Evolutionary conservation across 2,329 filamentous ascomycete species (phyloP).

Genomic region (Calonectria pauciramosa): DNA sequence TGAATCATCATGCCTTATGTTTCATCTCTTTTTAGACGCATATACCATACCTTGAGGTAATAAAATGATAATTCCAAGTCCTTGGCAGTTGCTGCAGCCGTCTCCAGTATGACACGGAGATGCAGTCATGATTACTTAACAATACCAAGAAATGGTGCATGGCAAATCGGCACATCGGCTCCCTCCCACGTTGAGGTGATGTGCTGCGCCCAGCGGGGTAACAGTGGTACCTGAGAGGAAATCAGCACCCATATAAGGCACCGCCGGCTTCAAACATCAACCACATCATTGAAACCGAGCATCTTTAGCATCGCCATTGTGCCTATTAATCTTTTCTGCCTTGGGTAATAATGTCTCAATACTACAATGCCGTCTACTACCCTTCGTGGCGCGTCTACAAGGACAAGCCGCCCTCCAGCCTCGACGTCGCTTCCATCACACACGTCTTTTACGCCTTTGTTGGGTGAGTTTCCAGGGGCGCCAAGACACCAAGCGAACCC

Average conservation of each 20-base stretch:
- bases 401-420: slow-evolving; percentile 69
- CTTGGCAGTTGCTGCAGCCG: neutral
- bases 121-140: neutral
- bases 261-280: neutral
- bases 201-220: slow-evolving; percentile 15
- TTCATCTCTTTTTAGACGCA: neutral
- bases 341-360: slow-evolving; percentile 29
- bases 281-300: neutral
- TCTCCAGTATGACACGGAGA: neutral
- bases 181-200: slow-evolving; percentile 12
- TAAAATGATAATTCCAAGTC: neutral
- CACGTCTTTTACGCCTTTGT: slow-evolving; percentile 77
- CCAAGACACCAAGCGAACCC: neutral
- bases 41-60: neutral
- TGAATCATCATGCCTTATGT: neutral
- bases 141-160: slow-evolving; percentile 14
- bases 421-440: slow-evolving; percentile 69
- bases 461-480: slow-evolving; percentile 49
- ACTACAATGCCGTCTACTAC: slow-evolving; percentile 68
- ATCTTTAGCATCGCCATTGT: neutral
- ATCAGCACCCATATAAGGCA: slow-evolving; percentile 15
- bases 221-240: neutral
- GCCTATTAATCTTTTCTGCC: neutral
- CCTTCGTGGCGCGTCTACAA: slow-evolving; percentile 76
- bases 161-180: slow-evolving; percentile 11